Base-by-base conservation (phyloP, 208 protist species). In the Acanthamoeba quina region DNA sequence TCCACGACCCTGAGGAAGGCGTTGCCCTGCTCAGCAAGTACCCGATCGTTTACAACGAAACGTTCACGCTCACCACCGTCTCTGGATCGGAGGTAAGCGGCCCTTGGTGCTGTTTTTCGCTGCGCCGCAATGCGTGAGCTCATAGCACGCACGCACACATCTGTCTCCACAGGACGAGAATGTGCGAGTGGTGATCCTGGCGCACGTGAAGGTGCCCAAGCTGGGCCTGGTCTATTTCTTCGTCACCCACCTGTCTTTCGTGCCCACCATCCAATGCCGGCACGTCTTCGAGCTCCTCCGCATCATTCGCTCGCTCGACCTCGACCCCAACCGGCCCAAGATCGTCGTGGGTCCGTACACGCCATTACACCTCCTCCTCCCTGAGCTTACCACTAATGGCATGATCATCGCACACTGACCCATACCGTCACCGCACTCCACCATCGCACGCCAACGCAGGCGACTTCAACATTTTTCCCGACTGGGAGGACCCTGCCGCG, bases 181-280 rank as follows among this genome's bases (percentile, higher is more conserved):
- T 15, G 70, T 80, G 70, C 31, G 70, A 9, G 70, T 80, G 37
- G 37, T 80, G 17, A 41, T 80, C 21, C 70, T 80, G 17, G 70
- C 70, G 5, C 70, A 80, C 37, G 41, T 80, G 37, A 10, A 54
- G 7, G 70, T 80, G 70, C 70, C 70, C 19, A 80, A 52, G 41
- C 37, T 80, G 7, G 70, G 70, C 6, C 70, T 80, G 31, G 70
- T 80, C 37, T 80, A 80, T 21, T 80, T 80, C 70, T 80, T 80
- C 37, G 70, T 80, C 21, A 80, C 70, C 0, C 70, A 80, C 24
- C 70, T 80, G 26, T 80, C 70, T 5, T 80, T 80, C 70, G 70
- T 80, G 70, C 70, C 31, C 17, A 5, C 13, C 19, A 34, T 52
- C 21, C 70, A 80, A 34, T 80, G 70, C 37, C 70, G 70, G 3